Base-by-base conservation (phyloP, 2,329 filamentous ascomycete species). In the Dactylellina parvicollis region DNA sequence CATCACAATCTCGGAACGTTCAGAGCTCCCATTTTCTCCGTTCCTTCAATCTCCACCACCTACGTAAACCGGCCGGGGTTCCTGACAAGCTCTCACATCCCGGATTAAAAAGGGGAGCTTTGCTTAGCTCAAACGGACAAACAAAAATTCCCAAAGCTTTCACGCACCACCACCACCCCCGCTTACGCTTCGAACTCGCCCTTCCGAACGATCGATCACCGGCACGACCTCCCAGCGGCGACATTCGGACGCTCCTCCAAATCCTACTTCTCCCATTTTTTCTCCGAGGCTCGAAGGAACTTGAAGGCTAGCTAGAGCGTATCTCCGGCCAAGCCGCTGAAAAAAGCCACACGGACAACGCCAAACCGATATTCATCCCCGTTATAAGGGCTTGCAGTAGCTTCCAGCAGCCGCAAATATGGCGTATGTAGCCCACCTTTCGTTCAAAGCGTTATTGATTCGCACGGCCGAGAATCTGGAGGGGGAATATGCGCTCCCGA, bases 361-460 rank as follows among this genome's bases (percentile, higher is more conserved):
- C 52, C 52, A 3, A 40, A 40, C 26, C n/a, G 4, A 54, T 30
- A 22, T 24, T 18, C 26, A 9, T 30, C 14, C 36, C 9, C 16
- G n/a, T 20, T 16, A 18, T 10, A 14, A n/a, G 52, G 42, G 67
- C 44, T 56, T 52, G 32, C 34, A 72, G 57, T 10, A 71, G 66
- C 66, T 65, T 46, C 40, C 3, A 50, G 44, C 26, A 62, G 38
- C 50, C 59, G 67, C 67, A 65, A 65, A 64, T 24, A 73, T 73
- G 69, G 69, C 69, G 69, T 72, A 72, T 42, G 67, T 72, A 57
- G 47, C 52, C 26, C 38, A 4, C 14, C 16, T n/a, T 4, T 16
- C 36, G 16, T 20, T 28, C 28, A 32, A 12, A 10, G 10, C 26
- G 7, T 20, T 34, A 16, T n/a, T 32, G n/a, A 24, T 12, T 26